Evolutionary conservation across 768 basidiomycete species (phyloP).

Genomic region (Leucosporidium yakuticum): DNA sequence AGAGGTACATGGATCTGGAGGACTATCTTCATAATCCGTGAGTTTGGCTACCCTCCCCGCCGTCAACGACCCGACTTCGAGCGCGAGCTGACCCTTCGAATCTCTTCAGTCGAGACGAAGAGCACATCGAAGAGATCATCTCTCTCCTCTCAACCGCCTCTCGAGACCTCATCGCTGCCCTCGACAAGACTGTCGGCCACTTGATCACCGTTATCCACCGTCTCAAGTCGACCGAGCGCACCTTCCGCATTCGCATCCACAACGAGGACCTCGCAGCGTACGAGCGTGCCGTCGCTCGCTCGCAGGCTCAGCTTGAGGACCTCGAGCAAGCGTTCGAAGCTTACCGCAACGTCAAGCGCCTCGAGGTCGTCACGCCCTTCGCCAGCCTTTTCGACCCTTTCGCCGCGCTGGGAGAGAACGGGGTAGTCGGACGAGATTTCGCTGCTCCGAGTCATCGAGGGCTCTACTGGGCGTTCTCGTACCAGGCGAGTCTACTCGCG

Average conservation of each 20-base stretch:
- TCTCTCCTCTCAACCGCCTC: slow-evolving; percentile 12
- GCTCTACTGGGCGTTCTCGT: slow-evolving; percentile 24
- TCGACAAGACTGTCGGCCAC: slow-evolving; percentile 9
- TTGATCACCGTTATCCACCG: slow-evolving; percentile 24
- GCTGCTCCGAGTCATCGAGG: slow-evolving; percentile 25
- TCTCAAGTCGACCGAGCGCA: slow-evolving; percentile 23
- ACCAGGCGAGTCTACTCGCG: slow-evolving; percentile 2
- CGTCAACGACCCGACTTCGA: not conserved
- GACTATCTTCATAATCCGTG: slow-evolving; percentile 7
- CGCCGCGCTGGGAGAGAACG: not conserved
- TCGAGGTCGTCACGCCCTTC: slow-evolving; percentile 29
- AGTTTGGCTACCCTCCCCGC: no score
- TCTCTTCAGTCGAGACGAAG: slow-evolving; percentile 21
- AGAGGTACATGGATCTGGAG: slow-evolving; percentile 27
- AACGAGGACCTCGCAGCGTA: slow-evolving; percentile 1
- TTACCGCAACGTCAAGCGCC: slow-evolving; percentile 18
- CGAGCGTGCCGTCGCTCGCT: slow-evolving; percentile 1
- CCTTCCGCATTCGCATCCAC: slow-evolving; percentile 1
- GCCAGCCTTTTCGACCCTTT: slow-evolving; percentile 25
- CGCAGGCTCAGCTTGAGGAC: slow-evolving; percentile 3
- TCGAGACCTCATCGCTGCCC: slow-evolving; percentile 4
- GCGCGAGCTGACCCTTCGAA: not conserved
- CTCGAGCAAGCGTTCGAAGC: slow-evolving; percentile 1
- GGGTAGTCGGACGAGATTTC: not conserved
- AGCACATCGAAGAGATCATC: slow-evolving; percentile 31